Base-by-base conservation (phyloP, 768 basidiomycete genomes). In the Collybia nuda region DNA sequence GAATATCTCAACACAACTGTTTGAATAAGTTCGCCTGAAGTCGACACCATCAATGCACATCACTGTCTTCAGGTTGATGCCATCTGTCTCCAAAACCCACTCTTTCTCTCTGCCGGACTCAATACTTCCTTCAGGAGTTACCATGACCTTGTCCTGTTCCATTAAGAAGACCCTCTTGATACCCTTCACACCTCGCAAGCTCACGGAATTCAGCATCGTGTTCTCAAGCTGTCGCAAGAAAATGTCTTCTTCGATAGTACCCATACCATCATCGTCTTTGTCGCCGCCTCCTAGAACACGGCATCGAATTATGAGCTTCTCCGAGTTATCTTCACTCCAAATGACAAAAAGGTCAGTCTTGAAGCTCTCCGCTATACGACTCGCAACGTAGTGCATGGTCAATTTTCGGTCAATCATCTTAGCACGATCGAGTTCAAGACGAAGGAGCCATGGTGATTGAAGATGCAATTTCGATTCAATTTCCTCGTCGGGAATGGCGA, bases 361-460 rank as follows among this genome's bases (percentile, higher is more conserved):
- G 77, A 98, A 98, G 56, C 84, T 94, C 67, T 93, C 90, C 17
- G 90, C 88, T 51, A 99, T 98, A 37, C 90, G 86, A 55, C 89
- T 86, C 5, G 94, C 95, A 38, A 98, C 95, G 57, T 93, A 91
- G 41, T 87, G 79, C 92, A 98, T 98, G 9, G 88, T 90, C 58
- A 98, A 78, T 67, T 95, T 95, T 62, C 95, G 87, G 75, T 97
- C 96, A 56, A 98, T 87, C 90, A 99, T 97, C 73, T 96, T 93
- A 2, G 90, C 87, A 57, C 96, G 91, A 66, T 98, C 97, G 48
- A 99, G 83, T 63, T 96, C 96, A 40, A 98, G 82, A 71, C 97
- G 93, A 18, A 99, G 84, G 17, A 99, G 76, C 97, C 97, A 99
- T 0, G 95, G 94, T 1, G 97, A 98, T 65, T 95, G 92, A 1